Conservation (phyloP, 139 green algal species). For the Deuterostichococcus epilithicus region DNA sequence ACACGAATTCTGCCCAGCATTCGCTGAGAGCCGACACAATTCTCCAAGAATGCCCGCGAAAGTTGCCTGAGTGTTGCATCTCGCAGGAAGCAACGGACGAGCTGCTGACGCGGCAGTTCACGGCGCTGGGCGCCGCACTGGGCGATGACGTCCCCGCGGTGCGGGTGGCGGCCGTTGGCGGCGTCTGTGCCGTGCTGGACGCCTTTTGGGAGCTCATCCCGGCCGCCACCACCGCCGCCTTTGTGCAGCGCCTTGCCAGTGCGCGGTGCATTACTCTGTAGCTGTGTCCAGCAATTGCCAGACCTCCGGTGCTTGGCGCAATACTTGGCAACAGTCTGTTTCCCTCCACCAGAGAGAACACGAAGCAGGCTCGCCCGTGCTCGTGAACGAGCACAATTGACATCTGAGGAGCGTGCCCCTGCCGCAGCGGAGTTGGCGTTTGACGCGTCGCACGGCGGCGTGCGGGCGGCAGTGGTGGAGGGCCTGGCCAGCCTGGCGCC, state of each 20-base stretch:
- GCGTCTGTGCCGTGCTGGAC: slow-evolving; percentile 54
- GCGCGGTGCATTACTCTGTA: too few relatives aligned
- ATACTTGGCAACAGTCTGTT: background rate
- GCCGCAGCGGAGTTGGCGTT: slow-evolving; percentile 61
- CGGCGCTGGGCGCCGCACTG: slow-evolving; percentile 39
- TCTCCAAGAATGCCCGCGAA: too few relatives aligned
- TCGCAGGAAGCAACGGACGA: slow-evolving; percentile 51
- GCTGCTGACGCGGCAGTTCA: slow-evolving; percentile 59
- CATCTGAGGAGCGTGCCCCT: too few relatives aligned
- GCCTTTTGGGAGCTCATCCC: slow-evolving; percentile 84
- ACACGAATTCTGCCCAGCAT: too few relatives aligned
- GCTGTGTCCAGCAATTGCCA: too few relatives aligned
- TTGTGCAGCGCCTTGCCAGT: slow-evolving; percentile 57
- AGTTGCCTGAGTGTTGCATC: background rate
- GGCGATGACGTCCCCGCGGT: slow-evolving; percentile 59
- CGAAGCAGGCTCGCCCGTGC: too few relatives aligned
- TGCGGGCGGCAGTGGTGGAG: slow-evolving; percentile 55
- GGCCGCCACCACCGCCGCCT: slow-evolving; percentile 44
- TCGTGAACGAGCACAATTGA: too few relatives aligned
- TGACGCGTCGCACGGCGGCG: slow-evolving; percentile 41
- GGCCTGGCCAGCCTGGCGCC: slow-evolving; percentile 58
- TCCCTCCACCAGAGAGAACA: background rate
- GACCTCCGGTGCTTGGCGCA: too few relatives aligned
- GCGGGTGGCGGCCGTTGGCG: slow-evolving; percentile 48
- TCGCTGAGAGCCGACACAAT: too few relatives aligned